Percentiles rank a stretch among this genome's conserved stretches.
Conservation (phyloP, 2,329 filamentous ascomycete species). For the Colletotrichum kahawae region DNA sequence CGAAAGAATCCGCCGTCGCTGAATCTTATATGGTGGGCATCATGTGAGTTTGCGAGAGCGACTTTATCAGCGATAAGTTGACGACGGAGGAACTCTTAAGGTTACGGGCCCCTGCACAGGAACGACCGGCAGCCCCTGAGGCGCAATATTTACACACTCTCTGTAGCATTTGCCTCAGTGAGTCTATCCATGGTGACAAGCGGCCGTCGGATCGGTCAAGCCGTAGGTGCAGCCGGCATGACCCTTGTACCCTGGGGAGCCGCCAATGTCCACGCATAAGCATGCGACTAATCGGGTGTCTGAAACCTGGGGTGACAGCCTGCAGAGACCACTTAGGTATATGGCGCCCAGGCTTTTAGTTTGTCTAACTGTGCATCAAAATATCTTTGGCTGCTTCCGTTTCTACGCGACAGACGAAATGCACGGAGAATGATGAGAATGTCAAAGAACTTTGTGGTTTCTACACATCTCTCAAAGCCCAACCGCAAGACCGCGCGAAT, state of each 20-base stretch:
- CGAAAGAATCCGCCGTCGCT: neutral
- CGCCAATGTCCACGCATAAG: neutral
- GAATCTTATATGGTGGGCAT: neutral
- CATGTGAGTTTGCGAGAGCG: neutral
- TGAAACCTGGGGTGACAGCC: neutral
- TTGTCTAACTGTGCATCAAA: neutral
- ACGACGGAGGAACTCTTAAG: neutral
- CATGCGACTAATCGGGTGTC: neutral
- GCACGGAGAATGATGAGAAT: neutral
- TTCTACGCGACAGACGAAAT: neutral
- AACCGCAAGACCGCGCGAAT: neutral
- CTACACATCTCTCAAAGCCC: neutral
- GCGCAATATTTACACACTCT: neutral
- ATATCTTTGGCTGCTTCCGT: neutral
- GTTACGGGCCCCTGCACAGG: neutral
- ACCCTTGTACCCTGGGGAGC: neutral
- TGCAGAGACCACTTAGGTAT: neutral
- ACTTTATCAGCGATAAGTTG: neutral
- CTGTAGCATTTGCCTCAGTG: neutral
- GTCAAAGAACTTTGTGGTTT: neutral
- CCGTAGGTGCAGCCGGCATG: neutral
- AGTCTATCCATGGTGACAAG: neutral
- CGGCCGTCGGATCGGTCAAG: neutral
- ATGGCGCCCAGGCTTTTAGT: neutral
- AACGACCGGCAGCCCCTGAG: neutral